A percentile compares a stretch with the other conserved stretches of the same genome.
Evolutionary conservation across 306 rosid genomes (phyloP).

Genomic region (Arachis stenosperma): DNA sequence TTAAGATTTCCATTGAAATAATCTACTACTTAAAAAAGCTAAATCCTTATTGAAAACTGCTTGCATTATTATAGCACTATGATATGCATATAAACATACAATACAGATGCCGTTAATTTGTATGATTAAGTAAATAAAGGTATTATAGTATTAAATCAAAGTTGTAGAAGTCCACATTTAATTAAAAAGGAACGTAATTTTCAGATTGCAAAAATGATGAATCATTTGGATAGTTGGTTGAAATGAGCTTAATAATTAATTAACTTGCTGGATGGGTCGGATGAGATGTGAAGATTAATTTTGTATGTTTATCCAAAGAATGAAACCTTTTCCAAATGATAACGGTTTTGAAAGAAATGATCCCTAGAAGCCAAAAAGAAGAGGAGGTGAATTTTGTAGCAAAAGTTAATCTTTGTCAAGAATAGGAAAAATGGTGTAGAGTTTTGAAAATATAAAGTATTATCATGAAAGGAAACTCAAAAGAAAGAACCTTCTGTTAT

Average conservation of each 20-base stretch:
- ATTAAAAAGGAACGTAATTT: slow-evolving; percentile 37
- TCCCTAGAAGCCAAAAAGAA: slow-evolving; percentile 50
- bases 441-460: slow-evolving; percentile 43
- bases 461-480: slow-evolving; percentile 36
- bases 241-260: slow-evolving; percentile 34
- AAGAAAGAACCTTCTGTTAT: slow-evolving; percentile 42
- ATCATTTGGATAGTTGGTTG: slow-evolving; percentile 43
- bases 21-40: not conserved
- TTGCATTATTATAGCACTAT: slow-evolving; percentile 49
- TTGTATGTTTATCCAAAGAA: slow-evolving; percentile 49
- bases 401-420: slow-evolving; percentile 54
- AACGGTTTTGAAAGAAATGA: slow-evolving; percentile 47
- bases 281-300: slow-evolving; percentile 43
- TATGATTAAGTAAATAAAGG: slow-evolving; percentile 13
- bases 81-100: slow-evolving; percentile 17
- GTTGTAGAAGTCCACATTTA: slow-evolving; percentile 42
- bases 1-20: not conserved
- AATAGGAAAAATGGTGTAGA: slow-evolving; percentile 46
- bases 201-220: slow-evolving; percentile 42
- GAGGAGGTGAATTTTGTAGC: slow-evolving; percentile 47
- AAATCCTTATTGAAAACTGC: slow-evolving; percentile 36
- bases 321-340: slow-evolving; percentile 65
- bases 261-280: not conserved
- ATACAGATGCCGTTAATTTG: slow-evolving; percentile 32
- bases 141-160: not conserved